phyloP scores from a whole-genome alignment of 2,329 filamentous ascomycete species.

The Xylariaceae sp. region DNA sequence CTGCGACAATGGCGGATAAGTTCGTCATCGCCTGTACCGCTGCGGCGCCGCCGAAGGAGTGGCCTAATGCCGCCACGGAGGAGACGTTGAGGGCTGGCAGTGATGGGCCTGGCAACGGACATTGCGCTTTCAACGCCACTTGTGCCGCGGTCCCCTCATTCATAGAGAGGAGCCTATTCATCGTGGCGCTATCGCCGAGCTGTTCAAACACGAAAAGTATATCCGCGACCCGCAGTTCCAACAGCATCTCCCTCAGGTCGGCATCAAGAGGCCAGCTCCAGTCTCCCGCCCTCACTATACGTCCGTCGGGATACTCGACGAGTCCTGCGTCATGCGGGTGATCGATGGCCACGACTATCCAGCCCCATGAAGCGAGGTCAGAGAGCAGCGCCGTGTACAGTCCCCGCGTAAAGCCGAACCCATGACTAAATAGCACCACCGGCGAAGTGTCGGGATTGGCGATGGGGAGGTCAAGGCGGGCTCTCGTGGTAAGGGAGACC shows the following conservation, averaged over 20 bases:
- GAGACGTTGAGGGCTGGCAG: conserved; percentile 4
- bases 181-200: too few species aligned
- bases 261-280: conserved; percentile 9
- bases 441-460: background rate
- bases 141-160: too few species aligned
- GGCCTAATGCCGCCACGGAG: conserved; percentile 18
- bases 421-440: conserved; percentile 32
- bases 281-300: conserved; percentile 16
- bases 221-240: conserved; percentile 13
- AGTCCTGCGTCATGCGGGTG: conserved; percentile 31
- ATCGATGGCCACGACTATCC: conserved; percentile 32
- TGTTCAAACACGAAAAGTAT: conserved; percentile 8
- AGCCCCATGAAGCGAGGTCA: conserved; percentile 31
- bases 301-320: conserved; percentile 30
- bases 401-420: conserved; percentile 27
- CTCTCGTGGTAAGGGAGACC: conserved; percentile 10
- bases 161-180: too few species aligned
- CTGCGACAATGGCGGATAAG: conserved; percentile 15
- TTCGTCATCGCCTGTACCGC: conserved; percentile 14
- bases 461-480: conserved; percentile 1
- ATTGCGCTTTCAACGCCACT: too few species aligned
- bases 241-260: background rate
- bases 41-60: conserved; percentile 13
- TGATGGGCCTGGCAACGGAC: background rate
- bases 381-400: conserved; percentile 32